Conservation (phyloP, 2,329 filamentous ascomycete genomes). For the Aspergillus calidoustus region DNA sequence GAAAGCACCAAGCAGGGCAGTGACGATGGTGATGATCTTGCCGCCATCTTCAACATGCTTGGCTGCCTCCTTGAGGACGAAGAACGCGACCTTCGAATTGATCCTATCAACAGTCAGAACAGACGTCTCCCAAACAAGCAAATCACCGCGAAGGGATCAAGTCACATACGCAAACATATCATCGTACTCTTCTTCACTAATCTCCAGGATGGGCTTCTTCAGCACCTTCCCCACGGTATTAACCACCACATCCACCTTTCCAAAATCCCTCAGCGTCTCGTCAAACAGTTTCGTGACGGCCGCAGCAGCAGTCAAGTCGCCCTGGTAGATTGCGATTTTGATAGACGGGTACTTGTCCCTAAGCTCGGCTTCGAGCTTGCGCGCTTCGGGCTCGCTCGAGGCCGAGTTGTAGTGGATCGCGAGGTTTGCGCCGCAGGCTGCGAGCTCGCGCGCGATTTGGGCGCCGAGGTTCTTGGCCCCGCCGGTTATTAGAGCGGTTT, state of each 20-base stretch:
- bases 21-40: conserved; percentile 54
- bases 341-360: conserved; percentile 34
- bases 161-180: conserved; percentile 51
- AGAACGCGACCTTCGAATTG: conserved; percentile 54
- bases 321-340: conserved; percentile 50
- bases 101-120: conserved; percentile 34
- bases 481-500: conserved; percentile 50
- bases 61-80: conserved; percentile 51
- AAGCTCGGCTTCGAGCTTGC: conserved; percentile 45
- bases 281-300: conserved; percentile 50
- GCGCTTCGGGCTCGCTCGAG: conserved; percentile 43
- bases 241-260: conserved; percentile 54
- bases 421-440: conserved; percentile 41
- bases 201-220: conserved; percentile 52
- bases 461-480: conserved; percentile 51
- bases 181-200: conserved; percentile 53
- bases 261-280: conserved; percentile 47
- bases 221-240: conserved; percentile 57
- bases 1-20: conserved; percentile 52
- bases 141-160: background rate
- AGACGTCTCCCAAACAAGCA: background rate
- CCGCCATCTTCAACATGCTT: conserved; percentile 50
- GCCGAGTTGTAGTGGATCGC: conserved; percentile 51
- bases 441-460: conserved; percentile 44
- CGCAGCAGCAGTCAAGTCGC: conserved; percentile 47